Base-by-base conservation (phyloP, 192 early-diverging fungal genomes). In the Linnemannia exigua region DNA sequence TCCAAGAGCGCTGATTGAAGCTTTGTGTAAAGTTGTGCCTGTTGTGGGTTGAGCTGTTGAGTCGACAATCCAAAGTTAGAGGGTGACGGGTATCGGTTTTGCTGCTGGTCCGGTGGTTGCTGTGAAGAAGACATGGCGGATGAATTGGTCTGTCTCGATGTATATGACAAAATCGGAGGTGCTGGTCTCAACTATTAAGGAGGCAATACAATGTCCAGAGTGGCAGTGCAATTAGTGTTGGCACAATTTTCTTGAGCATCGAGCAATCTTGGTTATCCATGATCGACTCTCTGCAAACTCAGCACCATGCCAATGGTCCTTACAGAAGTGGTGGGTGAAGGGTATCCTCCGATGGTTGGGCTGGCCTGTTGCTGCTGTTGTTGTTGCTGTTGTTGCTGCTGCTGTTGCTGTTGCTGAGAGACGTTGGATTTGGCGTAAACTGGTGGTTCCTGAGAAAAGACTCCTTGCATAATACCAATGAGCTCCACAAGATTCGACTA, bases 361-460 rank as follows among this genome's bases (percentile, higher is more conserved):
- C 44, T 89, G 79, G 79, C 79, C 48, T 66, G 85, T 54, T 41
- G 84, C 70, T 71, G 80, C 22, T 70, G 79, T 44, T 87, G 68
- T 50, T 76, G 71, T 2, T 63, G 88, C 85, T 37, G 92, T 76
- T 66, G 81, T 70, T 66, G 88, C 47, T 74, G 80, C 47, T 63
- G 85, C 52, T 38, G 84, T 75, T 70, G 80, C 28, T 69, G 77
- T 50, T 85, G 67, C 48, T 76, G 70, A 20, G 67, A 67, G 9
- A 50, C 52, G 35, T 76, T 89, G 47, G 88, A 84, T 67, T 91
- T 91, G 36, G 91, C 91, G 74, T 94, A 94, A 7, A 97, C 95
- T n/a, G 96, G 96, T 48, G 96, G 95, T 70, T 96, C 95, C 66
- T 88, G 80, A 4, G 90, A 88, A 89, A 97, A 97, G 25, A 95